phyloP scores from a whole-genome alignment of 164 flowering plant species.

The Berberis thunbergii region DNA sequence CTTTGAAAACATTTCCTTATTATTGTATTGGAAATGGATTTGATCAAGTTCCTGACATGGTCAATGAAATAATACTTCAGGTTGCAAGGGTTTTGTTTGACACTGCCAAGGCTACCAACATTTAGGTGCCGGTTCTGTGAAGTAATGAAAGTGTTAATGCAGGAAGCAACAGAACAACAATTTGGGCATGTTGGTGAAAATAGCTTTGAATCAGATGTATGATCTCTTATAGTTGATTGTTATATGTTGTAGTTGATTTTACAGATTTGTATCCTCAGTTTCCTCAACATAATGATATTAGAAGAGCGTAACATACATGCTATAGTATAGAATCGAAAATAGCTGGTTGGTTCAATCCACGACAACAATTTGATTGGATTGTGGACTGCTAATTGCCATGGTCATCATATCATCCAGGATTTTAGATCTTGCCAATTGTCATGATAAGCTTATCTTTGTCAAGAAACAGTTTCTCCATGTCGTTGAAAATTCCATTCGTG shows the following conservation, averaged over 20 bases:
- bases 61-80: slow-evolving; percentile 5
- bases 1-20: neutral
- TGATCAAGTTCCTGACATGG: neutral
- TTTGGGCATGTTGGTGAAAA: slow-evolving; percentile 6
- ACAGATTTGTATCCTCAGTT: neutral
- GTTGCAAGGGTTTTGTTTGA: slow-evolving; percentile 29
- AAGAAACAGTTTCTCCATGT: too few species aligned
- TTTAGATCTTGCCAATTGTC: too few species aligned
- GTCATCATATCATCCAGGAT: too few species aligned
- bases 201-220: neutral
- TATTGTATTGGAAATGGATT: too few species aligned
- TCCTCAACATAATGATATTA: neutral
- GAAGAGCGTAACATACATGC: too few species aligned
- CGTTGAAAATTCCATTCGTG: too few species aligned
- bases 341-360: too few species aligned
- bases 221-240: neutral
- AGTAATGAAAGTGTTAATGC: slow-evolving; percentile 17
- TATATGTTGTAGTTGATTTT: neutral
- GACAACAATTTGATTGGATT: too few species aligned
- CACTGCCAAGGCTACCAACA: slow-evolving; percentile 30
- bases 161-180: slow-evolving; percentile 13
- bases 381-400: too few species aligned
- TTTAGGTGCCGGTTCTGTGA: slow-evolving; percentile 21
- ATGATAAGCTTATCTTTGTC: too few species aligned
- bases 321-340: too few species aligned